Evolutionary conservation across 306 rosid species (phyloP), one percentile per base, ranked within the genome.

Genomic region (Cucurbita maxima): DNA sequence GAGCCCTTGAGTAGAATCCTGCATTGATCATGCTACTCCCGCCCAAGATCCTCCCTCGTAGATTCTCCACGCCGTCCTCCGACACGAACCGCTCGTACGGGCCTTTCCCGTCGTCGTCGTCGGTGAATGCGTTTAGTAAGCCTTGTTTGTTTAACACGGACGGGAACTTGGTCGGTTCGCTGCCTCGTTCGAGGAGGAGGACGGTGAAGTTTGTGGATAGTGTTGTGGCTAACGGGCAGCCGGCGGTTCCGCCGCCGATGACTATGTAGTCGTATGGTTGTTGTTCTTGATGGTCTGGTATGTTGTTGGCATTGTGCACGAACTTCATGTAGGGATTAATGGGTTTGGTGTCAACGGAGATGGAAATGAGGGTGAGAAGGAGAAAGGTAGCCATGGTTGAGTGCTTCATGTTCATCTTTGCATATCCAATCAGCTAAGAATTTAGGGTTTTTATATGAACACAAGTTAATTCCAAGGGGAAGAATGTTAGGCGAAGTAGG

Each of bases 181-280:
- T 47, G 14, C 85, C 85, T 7, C 80, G 58, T 75, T 82, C 85
- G 0, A 82, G 58, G 45, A 82, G 69, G 4, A 82, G 75, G 5
- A 82, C 80, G 0, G 37, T 37, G 67, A 70, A 76, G 0, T 76
- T 76, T 41, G 45, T 15, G 3, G 85, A 79, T 18, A 82, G 13
- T 30, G 85, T 79, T n/a, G 82, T 61, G 1, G 85, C 85, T 53
- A 79, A 47, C 6, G 85, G 80, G 20, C 78, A 82, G 22, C 85
- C 82, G 10, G 82, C 75, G 1, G 82, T 78, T 8, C 85, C 85
- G 6, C 85, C 85, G 5, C 85, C 85, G 7, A 82, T 18, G 5
- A 82, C 70, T 8, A 82, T 79, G 76, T 79, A 82, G 62, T 82
- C 82, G 10, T 82, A 79, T 30, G 34, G 34, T 30, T 30, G 34